phyloP scores from a whole-genome alignment of 495 filamentous ascomycete species.

The Baudoinia panamericana region DNA sequence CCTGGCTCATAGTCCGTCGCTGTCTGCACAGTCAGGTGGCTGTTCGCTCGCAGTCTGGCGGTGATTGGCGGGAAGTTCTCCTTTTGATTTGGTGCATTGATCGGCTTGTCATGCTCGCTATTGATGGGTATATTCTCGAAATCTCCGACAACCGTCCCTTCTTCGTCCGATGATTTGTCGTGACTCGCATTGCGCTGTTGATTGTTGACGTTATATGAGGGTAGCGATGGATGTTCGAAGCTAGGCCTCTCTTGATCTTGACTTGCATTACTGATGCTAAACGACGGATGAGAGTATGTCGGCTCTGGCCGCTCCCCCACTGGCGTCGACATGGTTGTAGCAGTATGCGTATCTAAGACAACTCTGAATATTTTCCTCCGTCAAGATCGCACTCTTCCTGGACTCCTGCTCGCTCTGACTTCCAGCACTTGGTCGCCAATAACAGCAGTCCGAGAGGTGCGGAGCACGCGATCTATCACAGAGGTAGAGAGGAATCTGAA shows the following conservation, averaged over 20 bases:
- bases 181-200: conserved; percentile 3
- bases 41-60: conserved; percentile 10
- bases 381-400: not conserved
- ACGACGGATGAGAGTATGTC: conserved; percentile 20
- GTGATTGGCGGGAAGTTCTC: conserved; percentile 8
- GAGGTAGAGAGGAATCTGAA: too few species aligned
- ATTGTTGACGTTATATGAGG: conserved; percentile 18
- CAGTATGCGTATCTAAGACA: not conserved
- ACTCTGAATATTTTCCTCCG: not conserved
- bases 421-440: conserved; percentile 9
- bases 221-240: conserved; percentile 15
- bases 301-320: conserved; percentile 35
- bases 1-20: conserved; percentile 31
- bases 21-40: conserved; percentile 23
- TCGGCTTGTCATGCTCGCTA: conserved; percentile 5
- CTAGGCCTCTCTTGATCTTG: conserved; percentile 2
- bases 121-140: conserved; percentile 13
- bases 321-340: conserved; percentile 41
- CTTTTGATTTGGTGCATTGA: conserved; percentile 16
- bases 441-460: too few species aligned
- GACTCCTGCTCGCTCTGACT: not conserved
- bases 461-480: too few species aligned
- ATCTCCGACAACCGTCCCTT: conserved; percentile 22
- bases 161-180: conserved; percentile 24
- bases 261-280: conserved; percentile 3